Evolutionary conservation across 306 rosid genomes (phyloP).

Genomic region (Abrus pulchellus): DNA sequence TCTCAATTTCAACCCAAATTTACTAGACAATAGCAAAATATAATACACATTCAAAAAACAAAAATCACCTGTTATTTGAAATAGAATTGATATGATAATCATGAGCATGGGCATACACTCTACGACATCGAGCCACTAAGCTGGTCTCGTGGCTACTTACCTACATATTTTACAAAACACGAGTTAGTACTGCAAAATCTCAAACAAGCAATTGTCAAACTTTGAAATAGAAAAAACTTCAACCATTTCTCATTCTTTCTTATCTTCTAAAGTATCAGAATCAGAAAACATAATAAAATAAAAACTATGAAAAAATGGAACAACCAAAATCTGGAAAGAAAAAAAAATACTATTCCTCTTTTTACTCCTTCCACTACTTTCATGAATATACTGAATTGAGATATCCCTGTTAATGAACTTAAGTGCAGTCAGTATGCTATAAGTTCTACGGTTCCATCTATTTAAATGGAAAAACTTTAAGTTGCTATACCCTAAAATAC

Average conservation of each 20-base stretch:
- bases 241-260: conserved; percentile 17
- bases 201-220: conserved; percentile 32
- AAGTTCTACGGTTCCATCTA: conserved; percentile 9
- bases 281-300: conserved; percentile 29
- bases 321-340: conserved; percentile 17
- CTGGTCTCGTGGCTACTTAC: conserved; percentile 92
- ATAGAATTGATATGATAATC: conserved; percentile 99
- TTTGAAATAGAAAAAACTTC: conserved; percentile 33
- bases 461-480: conserved; percentile 10
- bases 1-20: conserved; percentile 31
- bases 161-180: conserved; percentile 58
- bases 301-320: conserved; percentile 1
- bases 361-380: background rate
- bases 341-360: background rate
- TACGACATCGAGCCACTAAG: conserved; percentile 93
- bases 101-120: conserved; percentile 99
- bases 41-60: conserved; percentile 33
- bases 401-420: conserved; percentile 3
- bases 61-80: conserved; percentile 91
- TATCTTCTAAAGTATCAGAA: conserved; percentile 19
- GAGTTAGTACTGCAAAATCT: conserved; percentile 50
- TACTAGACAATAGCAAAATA: conserved; percentile 35
- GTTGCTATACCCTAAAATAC: conserved; percentile 25
- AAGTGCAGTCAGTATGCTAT: background rate
- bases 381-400: background rate